Conservation (phyloP, 2,329 filamentous ascomycete genomes). For the Bipolaris victoriae region DNA sequence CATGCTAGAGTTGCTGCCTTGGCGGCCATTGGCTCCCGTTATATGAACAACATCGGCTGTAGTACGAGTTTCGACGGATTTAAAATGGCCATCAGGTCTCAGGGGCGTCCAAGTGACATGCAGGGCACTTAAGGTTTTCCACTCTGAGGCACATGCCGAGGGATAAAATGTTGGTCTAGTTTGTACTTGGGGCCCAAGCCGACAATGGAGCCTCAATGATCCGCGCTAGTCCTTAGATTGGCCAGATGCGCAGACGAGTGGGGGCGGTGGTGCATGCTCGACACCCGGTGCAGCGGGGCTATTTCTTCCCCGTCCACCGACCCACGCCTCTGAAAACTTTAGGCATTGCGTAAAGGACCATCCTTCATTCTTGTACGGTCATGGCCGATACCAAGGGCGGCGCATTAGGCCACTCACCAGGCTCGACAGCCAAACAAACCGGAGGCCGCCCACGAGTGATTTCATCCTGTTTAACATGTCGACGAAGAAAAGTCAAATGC, state of each 20-base stretch:
- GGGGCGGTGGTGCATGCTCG: slow-evolving; percentile 12
- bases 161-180: background rate
- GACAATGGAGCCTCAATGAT: slow-evolving; percentile 5
- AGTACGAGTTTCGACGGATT: no score
- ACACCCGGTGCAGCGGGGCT: slow-evolving; percentile 12
- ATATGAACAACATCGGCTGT: no score
- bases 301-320: slow-evolving; percentile 21
- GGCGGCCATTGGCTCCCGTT: no score
- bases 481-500: slow-evolving; percentile 48
- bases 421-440: slow-evolving; percentile 30
- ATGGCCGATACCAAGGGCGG: slow-evolving; percentile 36
- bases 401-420: slow-evolving; percentile 34
- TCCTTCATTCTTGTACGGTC: slow-evolving; percentile 8
- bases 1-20: no score
- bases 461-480: slow-evolving; percentile 48
- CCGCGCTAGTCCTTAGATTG: slow-evolving; percentile 8
- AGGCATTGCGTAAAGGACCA: slow-evolving; percentile 14
- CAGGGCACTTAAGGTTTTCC: background rate
- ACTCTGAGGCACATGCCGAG: no score
- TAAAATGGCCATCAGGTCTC: no score
- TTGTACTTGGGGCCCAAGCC: background rate
- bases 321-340: slow-evolving; percentile 21
- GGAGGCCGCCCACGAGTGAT: slow-evolving; percentile 47
- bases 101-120: no score
- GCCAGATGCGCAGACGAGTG: slow-evolving; percentile 12